Percentiles rank a stretch among this genome's conserved stretches.
These are phyloP conservation scores for Halteria grandinella DNA, from an alignment of 73 alveolate genomes.

Conservation along the genomic window DNA sequence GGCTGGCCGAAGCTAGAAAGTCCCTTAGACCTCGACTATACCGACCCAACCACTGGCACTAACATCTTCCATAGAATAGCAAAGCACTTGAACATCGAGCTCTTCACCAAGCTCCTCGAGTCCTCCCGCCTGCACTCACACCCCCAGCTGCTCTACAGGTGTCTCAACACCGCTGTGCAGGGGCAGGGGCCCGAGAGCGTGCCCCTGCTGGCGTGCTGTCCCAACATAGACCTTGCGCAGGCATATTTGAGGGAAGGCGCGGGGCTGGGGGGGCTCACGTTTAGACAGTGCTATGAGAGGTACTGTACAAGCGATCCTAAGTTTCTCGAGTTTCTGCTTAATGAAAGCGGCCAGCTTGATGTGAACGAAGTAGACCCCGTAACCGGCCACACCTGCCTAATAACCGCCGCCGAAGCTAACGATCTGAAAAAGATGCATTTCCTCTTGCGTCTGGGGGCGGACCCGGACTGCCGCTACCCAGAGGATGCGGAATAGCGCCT, in stretches of 20 bases:
- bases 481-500: background rate
- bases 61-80: slow-evolving; percentile 31
- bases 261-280: background rate
- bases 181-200: slow-evolving; percentile 1
- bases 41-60: background rate
- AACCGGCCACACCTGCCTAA: background rate
- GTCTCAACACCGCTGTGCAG: slow-evolving; percentile 4
- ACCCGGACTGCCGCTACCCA: background rate
- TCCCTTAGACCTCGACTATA: slow-evolving; percentile 16
- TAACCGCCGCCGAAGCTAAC: slow-evolving; percentile 4
- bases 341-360: slow-evolving; percentile 24
- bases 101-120: background rate
- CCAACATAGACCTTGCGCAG: slow-evolving; percentile 14
- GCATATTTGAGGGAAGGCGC: slow-evolving; percentile 13
- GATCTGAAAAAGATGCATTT: slow-evolving; percentile 1
- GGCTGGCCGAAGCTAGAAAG: slow-evolving; percentile 34
- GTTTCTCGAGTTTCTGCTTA: slow-evolving; percentile 13
- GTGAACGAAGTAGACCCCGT: slow-evolving; percentile 1
- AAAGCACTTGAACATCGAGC: background rate
- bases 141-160: slow-evolving; percentile 19
- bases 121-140: background rate
- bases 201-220: slow-evolving; percentile 22
- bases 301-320: background rate
- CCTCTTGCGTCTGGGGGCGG: slow-evolving; percentile 8
- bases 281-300: background rate